Percentiles rank a stretch among this genome's conserved stretches.
phyloP scores from a whole-genome alignment of 805 yeast species.

The Kurtzmaniella fragi region DNA sequence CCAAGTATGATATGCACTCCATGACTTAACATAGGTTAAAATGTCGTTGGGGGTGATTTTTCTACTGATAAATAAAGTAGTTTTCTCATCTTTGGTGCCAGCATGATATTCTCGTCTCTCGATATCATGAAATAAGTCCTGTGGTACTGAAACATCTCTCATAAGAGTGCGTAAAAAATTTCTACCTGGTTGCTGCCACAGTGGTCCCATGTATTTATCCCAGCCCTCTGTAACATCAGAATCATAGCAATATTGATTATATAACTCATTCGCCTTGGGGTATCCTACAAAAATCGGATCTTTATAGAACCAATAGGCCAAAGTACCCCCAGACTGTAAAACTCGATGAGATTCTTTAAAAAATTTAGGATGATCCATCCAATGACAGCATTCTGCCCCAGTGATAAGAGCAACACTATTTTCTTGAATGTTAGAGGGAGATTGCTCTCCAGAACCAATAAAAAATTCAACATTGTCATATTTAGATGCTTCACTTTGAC shows the following conservation, averaged over 20 bases:
- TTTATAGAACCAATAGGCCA: constrained; percentile 76
- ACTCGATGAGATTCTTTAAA: constrained; percentile 45
- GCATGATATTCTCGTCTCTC: constrained; percentile 22
- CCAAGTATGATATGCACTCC: constrained; percentile 38
- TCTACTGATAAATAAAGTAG: constrained; percentile 18
- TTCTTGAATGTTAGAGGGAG: constrained; percentile 14
- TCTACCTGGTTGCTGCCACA: constrained; percentile 46
- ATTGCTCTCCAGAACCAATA: constrained; percentile 21
- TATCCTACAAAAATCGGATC: constrained; percentile 58
- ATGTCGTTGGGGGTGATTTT: constrained; percentile 15
- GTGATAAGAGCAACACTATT: constrained; percentile 57
- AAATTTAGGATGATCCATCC: constrained; percentile 61
- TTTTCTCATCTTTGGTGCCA: constrained; percentile 14
- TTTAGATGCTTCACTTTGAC: constrained; percentile 15
- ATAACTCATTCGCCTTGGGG: constrained; percentile 52
- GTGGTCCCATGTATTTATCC: constrained; percentile 46
- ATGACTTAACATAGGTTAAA: constrained; percentile 25
- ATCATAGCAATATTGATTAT: constrained; percentile 45
- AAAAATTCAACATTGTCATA: constrained; percentile 13
- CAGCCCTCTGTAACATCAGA: constrained; percentile 15
- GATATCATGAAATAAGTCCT: constrained; percentile 17
- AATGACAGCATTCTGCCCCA: constrained; percentile 85
- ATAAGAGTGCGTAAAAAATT: constrained; percentile 29
- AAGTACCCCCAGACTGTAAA: constrained; percentile 57
- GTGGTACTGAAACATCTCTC: constrained; percentile 33